Conservation (phyloP, 495 filamentous ascomycete genomes). For the Neurospora sp. region DNA sequence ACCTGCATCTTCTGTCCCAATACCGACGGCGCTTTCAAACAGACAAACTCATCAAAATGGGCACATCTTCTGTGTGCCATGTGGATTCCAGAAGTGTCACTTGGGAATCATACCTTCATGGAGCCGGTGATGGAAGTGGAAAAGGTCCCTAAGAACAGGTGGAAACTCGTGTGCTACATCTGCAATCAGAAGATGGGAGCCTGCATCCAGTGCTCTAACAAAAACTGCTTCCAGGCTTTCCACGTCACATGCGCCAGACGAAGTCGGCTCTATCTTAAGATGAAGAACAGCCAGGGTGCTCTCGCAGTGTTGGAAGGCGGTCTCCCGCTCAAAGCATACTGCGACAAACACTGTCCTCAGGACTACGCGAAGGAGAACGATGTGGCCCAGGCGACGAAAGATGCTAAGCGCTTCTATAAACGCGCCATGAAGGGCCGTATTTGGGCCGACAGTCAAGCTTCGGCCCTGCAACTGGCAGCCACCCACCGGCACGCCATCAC, state of each 20-base stretch:
- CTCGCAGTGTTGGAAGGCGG: constrained; percentile 78
- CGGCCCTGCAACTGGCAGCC: constrained; percentile 68
- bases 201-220: constrained; percentile 97
- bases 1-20: constrained; percentile 99
- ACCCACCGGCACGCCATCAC: constrained; percentile 49
- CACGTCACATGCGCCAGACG: constrained; percentile 93
- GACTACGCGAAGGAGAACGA: constrained; percentile 85
- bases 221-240: constrained; percentile 94
- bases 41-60: constrained; percentile 91
- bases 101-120: constrained; percentile 96
- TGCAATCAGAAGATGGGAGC: constrained; percentile 96
- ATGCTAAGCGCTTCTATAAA: constrained; percentile 65
- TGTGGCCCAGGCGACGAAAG: constrained; percentile 41
- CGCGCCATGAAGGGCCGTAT: constrained; percentile 72
- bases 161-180: constrained; percentile 93
- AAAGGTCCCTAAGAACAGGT: constrained; percentile 85
- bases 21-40: constrained; percentile 95
- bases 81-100: constrained; percentile 94
- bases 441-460: constrained; percentile 85
- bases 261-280: constrained; percentile 83
- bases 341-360: constrained; percentile 87
- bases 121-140: constrained; percentile 97
- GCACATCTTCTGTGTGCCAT: constrained; percentile 92
- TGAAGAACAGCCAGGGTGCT: constrained; percentile 81
- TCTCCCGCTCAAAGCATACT: constrained; percentile 78